A percentile compares a stretch with the other conserved stretches of the same genome.
Conservation (phyloP, 2,329 filamentous ascomycete species). For the Dactylellina haptotyla region DNA sequence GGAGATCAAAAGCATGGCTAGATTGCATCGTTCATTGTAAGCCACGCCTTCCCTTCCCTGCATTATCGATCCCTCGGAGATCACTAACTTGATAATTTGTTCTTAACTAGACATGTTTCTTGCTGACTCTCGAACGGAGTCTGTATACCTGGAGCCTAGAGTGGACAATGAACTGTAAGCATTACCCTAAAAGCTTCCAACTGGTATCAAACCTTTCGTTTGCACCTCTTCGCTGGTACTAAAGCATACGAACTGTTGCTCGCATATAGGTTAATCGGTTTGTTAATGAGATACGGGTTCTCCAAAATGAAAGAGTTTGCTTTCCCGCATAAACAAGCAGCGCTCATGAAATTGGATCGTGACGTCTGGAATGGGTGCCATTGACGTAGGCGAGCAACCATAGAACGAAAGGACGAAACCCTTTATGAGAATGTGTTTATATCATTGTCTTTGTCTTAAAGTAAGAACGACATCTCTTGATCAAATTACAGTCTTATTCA, state of each 20-base stretch:
- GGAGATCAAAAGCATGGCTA: slow-evolving; percentile 82
- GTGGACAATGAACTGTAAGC: slow-evolving; percentile 85
- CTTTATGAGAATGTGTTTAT: too few relatives aligned
- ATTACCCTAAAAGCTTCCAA: neutral
- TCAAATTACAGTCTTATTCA: too few relatives aligned
- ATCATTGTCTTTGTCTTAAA: too few relatives aligned
- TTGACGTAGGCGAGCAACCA: too few relatives aligned
- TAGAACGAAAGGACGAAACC: neutral
- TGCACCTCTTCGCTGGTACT: neutral
- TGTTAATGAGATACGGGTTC: slow-evolving; percentile 80
- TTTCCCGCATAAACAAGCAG: slow-evolving; percentile 79
- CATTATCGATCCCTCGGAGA: slow-evolving; percentile 72
- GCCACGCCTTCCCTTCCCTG: slow-evolving; percentile 64
- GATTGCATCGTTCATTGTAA: slow-evolving; percentile 88
- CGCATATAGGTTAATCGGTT: slow-evolving; percentile 71
- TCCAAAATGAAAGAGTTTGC: slow-evolving; percentile 85
- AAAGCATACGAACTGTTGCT: slow-evolving; percentile 10
- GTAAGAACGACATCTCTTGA: too few relatives aligned
- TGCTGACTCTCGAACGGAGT: slow-evolving; percentile 72
- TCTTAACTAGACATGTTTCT: slow-evolving; percentile 56
- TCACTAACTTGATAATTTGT: neutral
- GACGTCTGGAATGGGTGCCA: slow-evolving; percentile 57
- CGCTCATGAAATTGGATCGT: slow-evolving; percentile 57
- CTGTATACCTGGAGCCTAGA: slow-evolving; percentile 85
- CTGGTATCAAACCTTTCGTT: neutral